Evolutionary conservation across 805 yeast genomes (phyloP).

Genomic region (Schwanniomyces yamadae): DNA sequence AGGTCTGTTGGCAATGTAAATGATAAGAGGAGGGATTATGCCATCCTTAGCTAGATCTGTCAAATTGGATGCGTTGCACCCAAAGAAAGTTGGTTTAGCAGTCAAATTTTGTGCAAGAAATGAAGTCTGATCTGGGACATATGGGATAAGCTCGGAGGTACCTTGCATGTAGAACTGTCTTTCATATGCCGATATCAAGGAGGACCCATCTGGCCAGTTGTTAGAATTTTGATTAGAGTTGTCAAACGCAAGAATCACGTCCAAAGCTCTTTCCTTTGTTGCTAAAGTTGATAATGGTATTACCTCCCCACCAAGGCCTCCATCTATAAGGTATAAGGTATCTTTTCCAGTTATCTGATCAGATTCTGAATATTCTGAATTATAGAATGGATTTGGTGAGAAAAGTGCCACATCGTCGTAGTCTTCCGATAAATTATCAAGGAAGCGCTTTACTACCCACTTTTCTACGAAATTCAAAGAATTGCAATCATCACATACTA

Average conservation of each 20-base stretch:
- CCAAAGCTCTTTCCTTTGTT: slow-evolving; percentile 34
- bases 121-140: slow-evolving; percentile 35
- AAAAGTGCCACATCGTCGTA: slow-evolving; percentile 33
- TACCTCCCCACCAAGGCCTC: slow-evolving; percentile 39
- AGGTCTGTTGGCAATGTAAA: slow-evolving; percentile 41
- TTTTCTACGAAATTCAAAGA: slow-evolving; percentile 23
- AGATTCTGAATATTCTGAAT: slow-evolving; percentile 29
- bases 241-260: slow-evolving; percentile 39
- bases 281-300: slow-evolving; percentile 34
- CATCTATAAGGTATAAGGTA: slow-evolving; percentile 38
- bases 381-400: slow-evolving; percentile 38
- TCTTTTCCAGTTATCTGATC: slow-evolving; percentile 24
- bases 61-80: slow-evolving; percentile 38
- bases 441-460: slow-evolving; percentile 22
- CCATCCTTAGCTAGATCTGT: slow-evolving; percentile 36
- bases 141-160: slow-evolving; percentile 30
- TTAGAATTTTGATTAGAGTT: slow-evolving; percentile 25
- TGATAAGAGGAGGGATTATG: slow-evolving; percentile 36
- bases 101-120: slow-evolving; percentile 34
- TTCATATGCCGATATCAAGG: slow-evolving; percentile 31
- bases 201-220: slow-evolving; percentile 35
- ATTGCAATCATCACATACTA: slow-evolving; percentile 34
- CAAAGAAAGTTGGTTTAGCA: slow-evolving; percentile 42
- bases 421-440: slow-evolving; percentile 22
- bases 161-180: slow-evolving; percentile 36